A percentile compares a stretch with the other conserved stretches of the same genome.
Conservation (phyloP, 805 yeast species). For the Zygotorulaspora sp. region DNA sequence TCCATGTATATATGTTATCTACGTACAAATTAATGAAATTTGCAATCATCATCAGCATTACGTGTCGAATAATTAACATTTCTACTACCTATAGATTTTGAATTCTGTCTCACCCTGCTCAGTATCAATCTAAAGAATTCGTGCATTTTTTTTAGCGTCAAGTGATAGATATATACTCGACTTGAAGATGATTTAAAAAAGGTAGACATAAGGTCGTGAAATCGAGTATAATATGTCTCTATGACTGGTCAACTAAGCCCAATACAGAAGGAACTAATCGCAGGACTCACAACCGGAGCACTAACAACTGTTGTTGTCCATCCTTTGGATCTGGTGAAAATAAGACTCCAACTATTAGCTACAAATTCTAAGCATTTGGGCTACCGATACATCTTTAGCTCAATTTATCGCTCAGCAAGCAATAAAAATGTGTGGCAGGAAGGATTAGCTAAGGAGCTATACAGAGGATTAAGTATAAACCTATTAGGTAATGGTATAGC, state of each 20-base stretch:
- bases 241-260: slow-evolving; percentile 14
- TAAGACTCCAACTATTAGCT: slow-evolving; percentile 66
- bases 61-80: no score
- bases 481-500: slow-evolving; percentile 78
- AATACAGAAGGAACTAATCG: slow-evolving; percentile 50
- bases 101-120: no score
- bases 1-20: slow-evolving; percentile 13
- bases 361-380: slow-evolving; percentile 27
- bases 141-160: no score
- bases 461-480: slow-evolving; percentile 79
- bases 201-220: no score
- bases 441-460: slow-evolving; percentile 37
- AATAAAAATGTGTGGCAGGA: slow-evolving; percentile 6
- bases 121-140: no score
- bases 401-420: slow-evolving; percentile 19
- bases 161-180: no score
- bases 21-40: slow-evolving; percentile 8
- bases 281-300: slow-evolving; percentile 81
- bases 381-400: slow-evolving; percentile 25
- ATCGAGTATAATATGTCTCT: neutral
- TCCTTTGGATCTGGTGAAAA: slow-evolving; percentile 83
- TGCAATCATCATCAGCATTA: no score
- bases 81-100: no score
- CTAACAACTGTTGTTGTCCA: slow-evolving; percentile 77
- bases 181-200: no score